Evolutionary conservation across 257 asterid genomes (phyloP).

Genomic region (Petrea volubilis): DNA sequence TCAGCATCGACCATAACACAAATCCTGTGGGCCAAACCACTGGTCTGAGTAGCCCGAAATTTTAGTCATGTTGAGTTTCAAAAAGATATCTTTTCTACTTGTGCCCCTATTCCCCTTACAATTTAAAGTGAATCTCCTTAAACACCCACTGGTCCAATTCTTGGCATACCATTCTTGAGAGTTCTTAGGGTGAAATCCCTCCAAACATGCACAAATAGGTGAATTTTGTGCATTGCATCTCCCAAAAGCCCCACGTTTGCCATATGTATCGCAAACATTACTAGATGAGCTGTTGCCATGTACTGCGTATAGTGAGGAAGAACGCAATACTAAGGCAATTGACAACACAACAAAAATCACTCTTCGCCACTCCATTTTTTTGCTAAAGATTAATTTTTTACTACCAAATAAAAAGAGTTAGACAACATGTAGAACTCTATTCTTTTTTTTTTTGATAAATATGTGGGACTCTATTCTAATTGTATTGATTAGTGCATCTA

Average conservation of each 20-base stretch:
- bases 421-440: no score
- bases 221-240: constrained; percentile 40
- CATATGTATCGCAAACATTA: constrained; percentile 21
- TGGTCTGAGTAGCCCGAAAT: constrained; percentile 42
- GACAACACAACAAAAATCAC: no score
- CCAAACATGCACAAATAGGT: constrained; percentile 53
- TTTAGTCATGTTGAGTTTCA: constrained; percentile 37
- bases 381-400: no score
- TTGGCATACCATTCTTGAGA: constrained; percentile 49
- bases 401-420: no score
- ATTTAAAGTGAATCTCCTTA: constrained; percentile 35
- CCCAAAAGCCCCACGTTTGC: constrained; percentile 57
- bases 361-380: no score
- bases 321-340: no score
- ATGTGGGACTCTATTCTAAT: no score
- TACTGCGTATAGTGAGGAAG: not conserved
- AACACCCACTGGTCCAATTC: constrained; percentile 61
- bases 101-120: constrained; percentile 32
- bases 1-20: constrained; percentile 45
- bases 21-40: constrained; percentile 19
- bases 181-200: constrained; percentile 46
- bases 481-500: no score
- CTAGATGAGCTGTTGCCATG: constrained; percentile 15
- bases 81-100: constrained; percentile 41
- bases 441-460: no score